A percentile compares a stretch with the other conserved stretches of the same genome.
Conservation (phyloP, 306 rosid species). For the Boehmeria nivea region DNA sequence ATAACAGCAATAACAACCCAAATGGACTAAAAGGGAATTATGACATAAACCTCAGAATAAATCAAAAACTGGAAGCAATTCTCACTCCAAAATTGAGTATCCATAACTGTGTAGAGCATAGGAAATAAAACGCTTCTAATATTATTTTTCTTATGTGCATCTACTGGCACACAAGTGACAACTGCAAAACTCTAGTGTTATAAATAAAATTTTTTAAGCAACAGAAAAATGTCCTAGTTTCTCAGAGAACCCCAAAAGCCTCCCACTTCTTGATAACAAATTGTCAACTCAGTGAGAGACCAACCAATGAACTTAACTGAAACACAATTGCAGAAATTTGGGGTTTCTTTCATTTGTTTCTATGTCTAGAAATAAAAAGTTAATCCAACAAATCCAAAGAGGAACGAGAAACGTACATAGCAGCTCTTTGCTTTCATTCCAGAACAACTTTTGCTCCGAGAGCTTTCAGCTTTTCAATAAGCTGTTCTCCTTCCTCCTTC, state of each 20-base stretch:
- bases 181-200: no score
- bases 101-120: no score
- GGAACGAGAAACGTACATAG: conserved; percentile 1
- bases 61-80: no score
- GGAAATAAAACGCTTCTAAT: no score
- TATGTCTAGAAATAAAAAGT: conserved; percentile 1
- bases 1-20: no score
- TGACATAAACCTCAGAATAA: no score
- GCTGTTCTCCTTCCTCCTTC: conserved; percentile 83
- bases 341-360: background rate
- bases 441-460: conserved; percentile 81
- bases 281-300: background rate
- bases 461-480: conserved; percentile 80
- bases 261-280: background rate
- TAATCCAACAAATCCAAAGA: background rate
- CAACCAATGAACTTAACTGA: background rate
- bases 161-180: no score
- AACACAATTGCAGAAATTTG: background rate
- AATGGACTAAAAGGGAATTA: no score
- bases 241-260: background rate
- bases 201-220: no score
- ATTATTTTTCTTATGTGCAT: no score
- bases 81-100: no score
- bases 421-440: conserved; percentile 37
- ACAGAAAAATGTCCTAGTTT: no score